Percentiles rank a stretch among this genome's conserved stretches.
Evolutionary conservation across 768 basidiomycete species (phyloP).

Genomic region (Cyclocybe aegerita): DNA sequence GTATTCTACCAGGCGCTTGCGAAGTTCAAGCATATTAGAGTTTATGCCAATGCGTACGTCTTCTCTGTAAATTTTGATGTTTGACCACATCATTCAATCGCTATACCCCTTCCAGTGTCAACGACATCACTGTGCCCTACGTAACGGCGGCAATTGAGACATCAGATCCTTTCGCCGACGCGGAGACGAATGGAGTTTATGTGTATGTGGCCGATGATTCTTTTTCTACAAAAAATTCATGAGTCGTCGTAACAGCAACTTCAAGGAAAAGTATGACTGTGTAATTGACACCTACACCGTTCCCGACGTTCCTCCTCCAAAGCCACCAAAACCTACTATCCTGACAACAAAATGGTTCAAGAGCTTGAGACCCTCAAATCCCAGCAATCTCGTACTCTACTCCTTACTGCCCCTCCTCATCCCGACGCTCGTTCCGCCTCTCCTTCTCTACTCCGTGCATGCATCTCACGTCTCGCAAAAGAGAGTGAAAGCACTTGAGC

Average conservation of each 20-base stretch:
- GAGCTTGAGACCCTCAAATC: constrained; percentile 28
- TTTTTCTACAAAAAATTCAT: neutral
- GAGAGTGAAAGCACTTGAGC: constrained; percentile 66
- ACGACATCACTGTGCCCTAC: constrained; percentile 83
- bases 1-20: constrained; percentile 75
- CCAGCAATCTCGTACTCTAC: constrained; percentile 34
- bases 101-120: constrained; percentile 39
- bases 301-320: constrained; percentile 42
- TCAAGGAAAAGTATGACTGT: constrained; percentile 54
- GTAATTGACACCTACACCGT: constrained; percentile 54
- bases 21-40: constrained; percentile 63
- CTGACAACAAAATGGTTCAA: constrained; percentile 48
- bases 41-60: constrained; percentile 81
- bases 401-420: constrained; percentile 62
- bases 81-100: neutral
- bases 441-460: constrained; percentile 53
- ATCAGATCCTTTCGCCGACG: constrained; percentile 62
- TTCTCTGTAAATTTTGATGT: neutral
- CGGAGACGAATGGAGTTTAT: constrained; percentile 55
- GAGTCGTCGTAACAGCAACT: constrained; percentile 38
- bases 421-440: constrained; percentile 54
- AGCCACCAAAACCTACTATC: constrained; percentile 33
- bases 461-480: constrained; percentile 60
- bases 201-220: constrained; percentile 42
- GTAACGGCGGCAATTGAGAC: constrained; percentile 73